Percentiles rank a stretch among this genome's conserved stretches.
Conservation (phyloP, 164 flowering plant species). For the Magnolia kwangsiensis region DNA sequence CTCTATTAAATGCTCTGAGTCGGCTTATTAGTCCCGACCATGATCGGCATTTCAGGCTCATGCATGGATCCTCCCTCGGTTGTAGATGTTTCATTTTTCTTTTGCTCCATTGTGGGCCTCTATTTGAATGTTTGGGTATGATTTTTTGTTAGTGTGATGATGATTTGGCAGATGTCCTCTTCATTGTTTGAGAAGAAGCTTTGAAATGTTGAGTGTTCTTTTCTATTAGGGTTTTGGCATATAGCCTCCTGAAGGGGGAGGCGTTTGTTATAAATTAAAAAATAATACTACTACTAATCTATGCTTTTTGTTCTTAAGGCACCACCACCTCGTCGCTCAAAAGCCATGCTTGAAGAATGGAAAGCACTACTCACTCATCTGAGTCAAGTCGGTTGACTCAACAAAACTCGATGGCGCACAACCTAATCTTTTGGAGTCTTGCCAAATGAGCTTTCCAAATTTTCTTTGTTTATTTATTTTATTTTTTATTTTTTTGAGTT, state of each 20-base stretch:
- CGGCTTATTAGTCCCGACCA: constrained; percentile 2
- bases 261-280: not conserved
- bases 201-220: not conserved
- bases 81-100: not conserved
- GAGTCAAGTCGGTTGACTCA: too few relatives aligned
- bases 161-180: not conserved
- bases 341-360: too few relatives aligned
- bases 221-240: not conserved
- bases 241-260: not conserved
- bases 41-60: constrained; percentile 4
- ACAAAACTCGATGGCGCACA: too few relatives aligned
- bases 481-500: too few relatives aligned
- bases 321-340: too few relatives aligned
- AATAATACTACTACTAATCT: too few relatives aligned
- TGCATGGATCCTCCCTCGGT: not conserved
- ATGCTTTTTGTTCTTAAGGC: too few relatives aligned
- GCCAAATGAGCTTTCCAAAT: too few relatives aligned
- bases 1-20: constrained; percentile 5
- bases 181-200: not conserved
- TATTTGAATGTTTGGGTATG: not conserved
- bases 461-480: too few relatives aligned
- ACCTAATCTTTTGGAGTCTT: too few relatives aligned
- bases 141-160: not conserved
- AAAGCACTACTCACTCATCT: too few relatives aligned
- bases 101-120: not conserved